Conservation (phyloP, 495 filamentous ascomycete species). For the Daldinia loculata region DNA sequence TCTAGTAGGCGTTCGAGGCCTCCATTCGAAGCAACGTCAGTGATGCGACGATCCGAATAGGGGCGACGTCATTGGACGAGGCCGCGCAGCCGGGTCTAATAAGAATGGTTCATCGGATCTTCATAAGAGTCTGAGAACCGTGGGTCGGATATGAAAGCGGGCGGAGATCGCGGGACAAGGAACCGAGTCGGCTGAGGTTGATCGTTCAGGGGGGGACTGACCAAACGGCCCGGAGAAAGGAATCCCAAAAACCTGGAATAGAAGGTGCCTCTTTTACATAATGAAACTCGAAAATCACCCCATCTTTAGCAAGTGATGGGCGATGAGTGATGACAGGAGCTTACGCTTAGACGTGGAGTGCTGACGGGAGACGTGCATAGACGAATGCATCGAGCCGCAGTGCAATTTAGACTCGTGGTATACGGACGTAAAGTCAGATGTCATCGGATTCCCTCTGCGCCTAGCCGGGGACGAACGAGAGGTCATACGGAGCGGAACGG, state of each 20-base stretch:
- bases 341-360: neutral
- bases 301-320: slow-evolving; percentile 6
- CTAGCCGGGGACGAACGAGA: slow-evolving; percentile 23
- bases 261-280: slow-evolving; percentile 11
- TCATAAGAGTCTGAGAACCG: slow-evolving; percentile 27
- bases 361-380: slow-evolving; percentile 28
- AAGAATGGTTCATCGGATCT: slow-evolving; percentile 27
- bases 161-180: slow-evolving; percentile 38
- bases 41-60: slow-evolving; percentile 26
- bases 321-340: neutral
- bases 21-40: slow-evolving; percentile 25
- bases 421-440: slow-evolving; percentile 35
- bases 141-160: slow-evolving; percentile 33
- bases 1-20: slow-evolving; percentile 18
- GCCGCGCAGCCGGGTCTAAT: slow-evolving; percentile 1
- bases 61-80: slow-evolving; percentile 33
- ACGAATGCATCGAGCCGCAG: slow-evolving; percentile 39
- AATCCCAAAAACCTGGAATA: slow-evolving; percentile 22
- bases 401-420: slow-evolving; percentile 15
- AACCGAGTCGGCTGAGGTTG: slow-evolving; percentile 41
- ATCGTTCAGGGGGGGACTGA: slow-evolving; percentile 21
- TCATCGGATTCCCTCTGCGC: slow-evolving; percentile 24
- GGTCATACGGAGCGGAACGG: slow-evolving; percentile 32
- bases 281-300: slow-evolving; percentile 11
- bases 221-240: slow-evolving; percentile 24